These are phyloP conservation scores for Peltaster fructicola DNA, from an alignment of 2,329 filamentous ascomycete species.

Conservation along the genomic window DNA sequence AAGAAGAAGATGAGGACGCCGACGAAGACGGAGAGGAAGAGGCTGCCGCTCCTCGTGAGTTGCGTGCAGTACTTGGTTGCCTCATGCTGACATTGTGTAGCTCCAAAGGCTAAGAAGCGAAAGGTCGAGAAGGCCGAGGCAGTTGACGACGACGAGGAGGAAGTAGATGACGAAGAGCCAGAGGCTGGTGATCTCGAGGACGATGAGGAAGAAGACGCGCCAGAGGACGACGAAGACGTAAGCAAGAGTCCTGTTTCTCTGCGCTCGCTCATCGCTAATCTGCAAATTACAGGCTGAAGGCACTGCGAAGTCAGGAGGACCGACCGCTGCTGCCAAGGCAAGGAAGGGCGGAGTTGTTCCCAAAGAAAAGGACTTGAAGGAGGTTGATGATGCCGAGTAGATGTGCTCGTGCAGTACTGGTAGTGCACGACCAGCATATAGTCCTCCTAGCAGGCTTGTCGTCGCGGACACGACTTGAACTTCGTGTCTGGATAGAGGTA, in stretches of 20 bases:
- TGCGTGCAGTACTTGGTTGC: background rate
- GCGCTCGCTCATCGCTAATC: background rate
- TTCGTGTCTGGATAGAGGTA: no score
- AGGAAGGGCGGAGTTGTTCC: conserved; percentile 14
- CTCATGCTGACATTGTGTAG: conserved; percentile 3
- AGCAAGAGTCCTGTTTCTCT: conserved; percentile 4
- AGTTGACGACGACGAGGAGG: conserved; percentile 8
- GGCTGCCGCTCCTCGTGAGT: conserved; percentile 4
- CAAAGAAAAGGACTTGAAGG: conserved; percentile 16
- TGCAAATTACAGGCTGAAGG: conserved; percentile 8
- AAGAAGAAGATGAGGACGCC: conserved; percentile 8
- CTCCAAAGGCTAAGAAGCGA: conserved; percentile 15
- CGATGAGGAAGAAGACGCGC: conserved; percentile 7
- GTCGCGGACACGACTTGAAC: no score
- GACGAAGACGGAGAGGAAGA: conserved; percentile 9
- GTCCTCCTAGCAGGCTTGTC: no score
- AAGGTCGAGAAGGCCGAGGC: conserved; percentile 12
- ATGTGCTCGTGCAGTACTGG: no score
- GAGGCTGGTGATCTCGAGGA: conserved; percentile 8
- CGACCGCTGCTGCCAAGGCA: conserved; percentile 15
- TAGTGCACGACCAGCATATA: no score
- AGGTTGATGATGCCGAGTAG: conserved; percentile 13
- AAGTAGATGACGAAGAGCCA: conserved; percentile 8
- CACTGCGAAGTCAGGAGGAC: conserved; percentile 12
- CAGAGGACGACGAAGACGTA: conserved; percentile 9